Percentiles rank a stretch among this genome's conserved stretches.
phyloP scores from a whole-genome alignment of 148 eudicot genomes.

The Nepenthes mirabilis region DNA sequence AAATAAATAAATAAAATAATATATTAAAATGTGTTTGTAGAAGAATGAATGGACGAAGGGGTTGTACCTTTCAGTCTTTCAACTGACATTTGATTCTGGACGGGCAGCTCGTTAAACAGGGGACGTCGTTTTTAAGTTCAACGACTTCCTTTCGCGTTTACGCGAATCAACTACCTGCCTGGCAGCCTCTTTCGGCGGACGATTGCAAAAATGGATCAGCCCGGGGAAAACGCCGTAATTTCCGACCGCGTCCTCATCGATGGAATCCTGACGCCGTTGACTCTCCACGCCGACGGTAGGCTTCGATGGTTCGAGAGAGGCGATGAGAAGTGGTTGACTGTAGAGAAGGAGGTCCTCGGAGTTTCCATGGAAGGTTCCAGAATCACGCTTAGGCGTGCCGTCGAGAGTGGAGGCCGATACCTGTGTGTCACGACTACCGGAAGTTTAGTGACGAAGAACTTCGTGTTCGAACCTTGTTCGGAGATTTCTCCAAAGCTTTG shows the following conservation, averaged over 20 bases:
- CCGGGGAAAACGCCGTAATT: conserved; percentile 9
- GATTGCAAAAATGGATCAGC: conserved; percentile 9
- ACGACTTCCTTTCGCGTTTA: no score
- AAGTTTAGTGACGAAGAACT: conserved; percentile 30
- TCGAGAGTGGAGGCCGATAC: conserved; percentile 14
- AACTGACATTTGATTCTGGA: no score
- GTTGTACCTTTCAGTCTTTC: no score
- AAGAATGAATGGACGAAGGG: no score
- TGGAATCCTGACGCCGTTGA: conserved; percentile 26
- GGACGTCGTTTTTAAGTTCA: no score
- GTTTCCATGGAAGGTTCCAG: conserved; percentile 37
- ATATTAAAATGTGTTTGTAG: no score
- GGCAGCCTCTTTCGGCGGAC: not conserved
- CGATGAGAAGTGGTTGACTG: conserved; percentile 16
- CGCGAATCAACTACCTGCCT: no score
- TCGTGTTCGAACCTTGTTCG: conserved; percentile 32
- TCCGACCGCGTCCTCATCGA: conserved; percentile 37
- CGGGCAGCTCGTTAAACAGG: no score
- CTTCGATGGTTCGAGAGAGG: conserved; percentile 48
- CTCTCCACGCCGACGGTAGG: conserved; percentile 35
- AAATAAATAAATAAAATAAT: no score
- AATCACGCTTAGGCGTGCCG: conserved; percentile 37
- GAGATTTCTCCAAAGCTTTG: conserved; percentile 23
- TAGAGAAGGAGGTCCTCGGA: conserved; percentile 64
- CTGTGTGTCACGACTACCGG: conserved; percentile 18